Base-by-base conservation (phyloP, 768 basidiomycete species). In the Mycena metata region DNA sequence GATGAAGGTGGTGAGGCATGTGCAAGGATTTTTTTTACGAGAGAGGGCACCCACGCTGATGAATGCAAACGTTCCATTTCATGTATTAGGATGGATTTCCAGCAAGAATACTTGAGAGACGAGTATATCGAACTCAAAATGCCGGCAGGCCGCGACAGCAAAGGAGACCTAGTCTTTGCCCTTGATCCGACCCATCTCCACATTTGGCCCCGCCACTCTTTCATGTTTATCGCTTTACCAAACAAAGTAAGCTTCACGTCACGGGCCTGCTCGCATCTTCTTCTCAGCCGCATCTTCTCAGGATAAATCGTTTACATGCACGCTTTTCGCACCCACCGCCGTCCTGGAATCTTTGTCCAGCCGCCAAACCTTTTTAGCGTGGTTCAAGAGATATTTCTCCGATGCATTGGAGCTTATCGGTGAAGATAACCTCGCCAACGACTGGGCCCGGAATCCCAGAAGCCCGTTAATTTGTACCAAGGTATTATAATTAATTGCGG, bases 191-290 rank as follows among this genome's bases (percentile, higher is more conserved):
- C 93, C 80, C 94, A 99, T 80, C 90, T 99, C 73, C 97, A 99
- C 83, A 98, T 99, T 75, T 99, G 97, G 97, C 98, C 97, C 72
- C 92, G 97, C 77, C 94, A 96, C 80, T 95, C 96, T 52, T 99
- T 99, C 86, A 99, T 99, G 97, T 89, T 99, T 75, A 98, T 99
- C 76, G 97, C 96, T 23, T 90, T 99, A 64, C 96, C 97, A 72
- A 99, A 99, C 85, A 91, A 94, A 87, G 97, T 97, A 82, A 82
- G 83, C 77, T 39, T 67, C 59, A 65, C 67, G 67, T 75, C 60
- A 70, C 72, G 58, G 70, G 69, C 74, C 56, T 55, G 56, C 47
- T 52, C 64, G 63, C 66, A 70, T 63, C 43, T 66, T 75, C 71
- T 68, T 75, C 69, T 67, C 72, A 50, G 60, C 67, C 62, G 60